Evolutionary conservation across 192 early-diverging fungal species (phyloP).

Genomic region (Coemansia erecta): DNA sequence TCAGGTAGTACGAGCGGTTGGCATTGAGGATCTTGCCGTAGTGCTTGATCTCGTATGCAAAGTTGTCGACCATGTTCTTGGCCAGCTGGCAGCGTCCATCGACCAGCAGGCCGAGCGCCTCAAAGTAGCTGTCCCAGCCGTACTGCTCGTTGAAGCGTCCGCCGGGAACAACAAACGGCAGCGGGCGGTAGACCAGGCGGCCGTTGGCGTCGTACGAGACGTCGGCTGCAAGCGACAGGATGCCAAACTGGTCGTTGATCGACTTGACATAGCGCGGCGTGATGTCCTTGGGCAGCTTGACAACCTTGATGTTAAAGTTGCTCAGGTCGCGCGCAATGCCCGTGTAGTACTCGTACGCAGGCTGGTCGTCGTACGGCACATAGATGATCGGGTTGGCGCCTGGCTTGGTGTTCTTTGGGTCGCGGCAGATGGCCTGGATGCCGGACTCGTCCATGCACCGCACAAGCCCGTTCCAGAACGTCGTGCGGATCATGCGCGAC

Average conservation of each 20-base stretch:
- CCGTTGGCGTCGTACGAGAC: slow-evolving; percentile 54
- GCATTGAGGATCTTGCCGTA: slow-evolving; percentile 99
- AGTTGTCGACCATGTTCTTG: slow-evolving; percentile 96
- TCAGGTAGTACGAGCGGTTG: slow-evolving; percentile 95
- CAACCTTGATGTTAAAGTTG: slow-evolving; percentile 75
- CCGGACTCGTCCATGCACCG: slow-evolving; percentile 80
- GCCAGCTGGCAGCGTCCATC: slow-evolving; percentile 86
- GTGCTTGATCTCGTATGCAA: slow-evolving; percentile 94
- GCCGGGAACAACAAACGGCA: slow-evolving; percentile 96
- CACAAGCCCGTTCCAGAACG: slow-evolving; percentile 98
- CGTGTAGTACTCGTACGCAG: slow-evolving; percentile 78
- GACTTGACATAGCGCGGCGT: slow-evolving; percentile 88
- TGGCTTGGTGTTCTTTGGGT: slow-evolving; percentile 82
- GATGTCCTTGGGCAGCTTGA: slow-evolving; percentile 79
- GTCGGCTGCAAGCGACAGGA: slow-evolving; percentile 74
- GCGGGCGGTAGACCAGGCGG: slow-evolving; percentile 59
- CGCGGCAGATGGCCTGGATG: slow-evolving; percentile 84
- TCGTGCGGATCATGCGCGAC: slow-evolving; percentile 82
- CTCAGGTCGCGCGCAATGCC: slow-evolving; percentile 61
- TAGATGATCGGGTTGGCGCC: slow-evolving; percentile 87
- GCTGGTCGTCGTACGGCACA: slow-evolving; percentile 79
- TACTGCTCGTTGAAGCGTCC: slow-evolving; percentile 99
- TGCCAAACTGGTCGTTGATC: slow-evolving; percentile 86
- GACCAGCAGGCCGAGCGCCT: slow-evolving; percentile 79
- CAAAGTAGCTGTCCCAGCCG: slow-evolving; percentile 98